phyloP scores from a whole-genome alignment of 495 filamentous ascomycete genomes.

The Aspergillus carlsbadensis region DNA sequence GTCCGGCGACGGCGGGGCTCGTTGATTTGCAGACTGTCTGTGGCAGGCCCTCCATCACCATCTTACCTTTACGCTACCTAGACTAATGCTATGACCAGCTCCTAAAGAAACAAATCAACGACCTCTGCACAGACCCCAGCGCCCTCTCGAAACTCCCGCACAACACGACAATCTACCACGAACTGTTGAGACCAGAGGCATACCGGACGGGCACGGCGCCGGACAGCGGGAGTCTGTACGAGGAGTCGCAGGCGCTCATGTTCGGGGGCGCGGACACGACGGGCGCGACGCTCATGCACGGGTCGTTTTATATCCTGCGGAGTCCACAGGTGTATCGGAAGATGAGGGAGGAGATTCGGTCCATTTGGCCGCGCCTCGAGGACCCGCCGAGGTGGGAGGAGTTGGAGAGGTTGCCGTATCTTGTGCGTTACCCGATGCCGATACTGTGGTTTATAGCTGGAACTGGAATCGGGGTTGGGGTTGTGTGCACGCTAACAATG shows the following conservation, averaged over 20 bases:
- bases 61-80: too few relatives aligned
- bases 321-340: background rate
- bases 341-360: background rate
- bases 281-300: constrained; percentile 7
- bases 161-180: constrained; percentile 11
- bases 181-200: constrained; percentile 9
- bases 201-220: constrained; percentile 1
- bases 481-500: too few relatives aligned
- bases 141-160: constrained; percentile 5
- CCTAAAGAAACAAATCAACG: constrained; percentile 6
- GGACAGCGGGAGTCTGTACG: constrained; percentile 3
- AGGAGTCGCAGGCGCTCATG: constrained; percentile 9
- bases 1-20: constrained; percentile 5
- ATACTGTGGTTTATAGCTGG: background rate
- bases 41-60: background rate
- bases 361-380: background rate
- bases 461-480: too few relatives aligned
- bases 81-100: too few relatives aligned
- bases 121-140: constrained; percentile 1
- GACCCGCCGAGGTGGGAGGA: background rate
- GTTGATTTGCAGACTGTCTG: constrained; percentile 6
- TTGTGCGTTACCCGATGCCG: background rate
- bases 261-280: constrained; percentile 11
- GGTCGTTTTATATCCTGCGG: constrained; percentile 3
- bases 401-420: constrained; percentile 8